Conservation (phyloP, 2,329 filamentous ascomycete genomes). For the Cyanodermella asteris region DNA sequence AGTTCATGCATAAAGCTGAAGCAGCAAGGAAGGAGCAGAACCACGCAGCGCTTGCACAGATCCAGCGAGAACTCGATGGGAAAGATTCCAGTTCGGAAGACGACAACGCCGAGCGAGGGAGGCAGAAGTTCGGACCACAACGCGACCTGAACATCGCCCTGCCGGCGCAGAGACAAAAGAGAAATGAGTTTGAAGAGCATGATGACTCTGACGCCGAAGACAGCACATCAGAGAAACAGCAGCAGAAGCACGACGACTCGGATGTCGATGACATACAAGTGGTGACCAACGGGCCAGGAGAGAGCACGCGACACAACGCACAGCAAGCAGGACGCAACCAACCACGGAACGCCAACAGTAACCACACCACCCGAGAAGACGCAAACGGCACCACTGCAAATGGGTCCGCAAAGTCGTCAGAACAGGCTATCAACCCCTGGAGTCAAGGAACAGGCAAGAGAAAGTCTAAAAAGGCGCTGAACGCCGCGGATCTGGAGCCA, state of each 20-base stretch:
- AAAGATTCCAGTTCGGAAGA: conserved; percentile 37
- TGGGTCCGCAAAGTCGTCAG: too few species aligned
- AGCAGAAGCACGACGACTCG: not conserved
- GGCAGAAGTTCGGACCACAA: conserved; percentile 19
- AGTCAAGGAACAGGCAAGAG: too few species aligned
- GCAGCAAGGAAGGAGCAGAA: conserved; percentile 57
- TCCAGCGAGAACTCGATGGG: conserved; percentile 47
- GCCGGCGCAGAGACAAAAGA: conserved; percentile 14
- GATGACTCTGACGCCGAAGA: conserved; percentile 26
- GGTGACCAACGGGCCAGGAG: too few species aligned
- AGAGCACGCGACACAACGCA: too few species aligned
- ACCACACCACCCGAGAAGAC: too few species aligned
- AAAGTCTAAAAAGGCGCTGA: too few species aligned
- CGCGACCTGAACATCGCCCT: conserved; percentile 12
- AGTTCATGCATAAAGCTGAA: conserved; percentile 86
- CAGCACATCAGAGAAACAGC: conserved; percentile 1
- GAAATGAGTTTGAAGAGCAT: conserved; percentile 40
- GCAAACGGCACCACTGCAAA: too few species aligned
- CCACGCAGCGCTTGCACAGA: conserved; percentile 48
- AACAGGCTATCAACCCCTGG: too few species aligned
- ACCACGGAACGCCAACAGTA: too few species aligned
- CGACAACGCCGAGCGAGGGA: conserved; percentile 30
- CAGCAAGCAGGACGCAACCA: too few species aligned
- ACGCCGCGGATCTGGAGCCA: too few species aligned
- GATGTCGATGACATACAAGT: conserved; percentile 2